These are phyloP conservation scores for Apocynum venetum DNA, from an alignment of 257 asterid genomes.

Conservation along the genomic window DNA sequence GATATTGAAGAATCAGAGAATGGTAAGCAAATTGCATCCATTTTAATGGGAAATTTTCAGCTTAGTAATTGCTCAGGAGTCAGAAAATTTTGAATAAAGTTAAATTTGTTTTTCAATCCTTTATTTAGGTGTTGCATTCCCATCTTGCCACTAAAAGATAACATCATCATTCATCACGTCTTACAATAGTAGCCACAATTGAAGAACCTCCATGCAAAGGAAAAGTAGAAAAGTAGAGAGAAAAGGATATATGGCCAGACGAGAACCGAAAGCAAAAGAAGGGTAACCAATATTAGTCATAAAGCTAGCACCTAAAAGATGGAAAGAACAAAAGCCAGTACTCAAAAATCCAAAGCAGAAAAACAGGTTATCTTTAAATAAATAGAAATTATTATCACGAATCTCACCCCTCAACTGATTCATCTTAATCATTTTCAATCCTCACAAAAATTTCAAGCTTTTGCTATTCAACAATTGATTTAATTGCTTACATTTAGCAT, in stretches of 20 bases:
- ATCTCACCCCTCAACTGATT: slow-evolving; percentile 1
- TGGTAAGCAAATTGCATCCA: too few species aligned
- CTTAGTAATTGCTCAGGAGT: too few species aligned
- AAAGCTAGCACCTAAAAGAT: not conserved
- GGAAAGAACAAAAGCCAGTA: not conserved
- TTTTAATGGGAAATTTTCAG: too few species aligned
- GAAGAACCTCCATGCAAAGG: not conserved
- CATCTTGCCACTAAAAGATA: too few species aligned
- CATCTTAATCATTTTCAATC: not conserved
- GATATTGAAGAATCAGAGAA: too few species aligned
- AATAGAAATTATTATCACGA: not conserved
- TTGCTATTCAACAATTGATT: not conserved
- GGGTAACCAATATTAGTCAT: not conserved
- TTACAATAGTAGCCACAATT: not conserved
- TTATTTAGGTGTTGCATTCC: not conserved
- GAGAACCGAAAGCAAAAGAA: not conserved
- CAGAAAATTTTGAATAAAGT: too few species aligned
- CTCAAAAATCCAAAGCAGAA: not conserved
- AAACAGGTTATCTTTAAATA: not conserved
- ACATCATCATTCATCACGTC: too few species aligned
- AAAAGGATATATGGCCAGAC: not conserved
- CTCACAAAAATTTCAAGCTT: slow-evolving; percentile 7
- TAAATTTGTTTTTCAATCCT: too few species aligned
- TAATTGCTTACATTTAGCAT: slow-evolving; percentile 8
- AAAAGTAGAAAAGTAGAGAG: not conserved